Evolutionary conservation across 768 basidiomycete species (phyloP).

Genomic region (Rhizopogon salebrosus): DNA sequence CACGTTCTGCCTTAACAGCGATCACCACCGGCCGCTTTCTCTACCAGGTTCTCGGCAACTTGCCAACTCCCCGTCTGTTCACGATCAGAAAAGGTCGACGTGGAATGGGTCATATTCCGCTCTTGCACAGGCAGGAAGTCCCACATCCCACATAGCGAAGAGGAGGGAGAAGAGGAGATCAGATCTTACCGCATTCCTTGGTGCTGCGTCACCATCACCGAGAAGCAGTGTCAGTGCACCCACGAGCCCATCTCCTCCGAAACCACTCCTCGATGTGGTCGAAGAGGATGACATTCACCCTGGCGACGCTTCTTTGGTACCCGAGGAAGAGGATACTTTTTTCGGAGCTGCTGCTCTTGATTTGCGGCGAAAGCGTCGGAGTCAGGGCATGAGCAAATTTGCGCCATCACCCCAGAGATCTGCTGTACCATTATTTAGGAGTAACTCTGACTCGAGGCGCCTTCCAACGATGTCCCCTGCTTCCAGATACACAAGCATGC

Average conservation of each 20-base stretch:
- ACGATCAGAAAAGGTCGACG: slow-evolving; percentile 54
- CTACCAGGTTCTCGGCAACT: slow-evolving; percentile 27
- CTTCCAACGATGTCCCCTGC: slow-evolving; percentile 35
- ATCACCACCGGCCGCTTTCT: slow-evolving; percentile 41
- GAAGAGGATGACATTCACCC: slow-evolving; percentile 33
- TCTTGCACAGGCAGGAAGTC: slow-evolving; percentile 43
- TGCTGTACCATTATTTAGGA: slow-evolving; percentile 11
- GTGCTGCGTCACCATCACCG: slow-evolving; percentile 17
- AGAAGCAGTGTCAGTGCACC: slow-evolving; percentile 38
- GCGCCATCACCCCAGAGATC: slow-evolving; percentile 25
- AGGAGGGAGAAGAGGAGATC: slow-evolving; percentile 50
- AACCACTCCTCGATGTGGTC: slow-evolving; percentile 30
- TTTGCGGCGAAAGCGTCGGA: slow-evolving; percentile 49
- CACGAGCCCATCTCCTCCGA: slow-evolving; percentile 22
- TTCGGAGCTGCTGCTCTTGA: slow-evolving; percentile 64
- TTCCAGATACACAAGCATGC: slow-evolving; percentile 61
- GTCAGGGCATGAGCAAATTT: slow-evolving; percentile 47
- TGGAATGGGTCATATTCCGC: slow-evolving; percentile 69
- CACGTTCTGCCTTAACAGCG: slow-evolving; percentile 17
- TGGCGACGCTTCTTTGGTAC: slow-evolving; percentile 14
- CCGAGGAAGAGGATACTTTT: slow-evolving; percentile 23
- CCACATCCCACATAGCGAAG: slow-evolving; percentile 35
- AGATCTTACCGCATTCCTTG: slow-evolving; percentile 46
- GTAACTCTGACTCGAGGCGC: slow-evolving; percentile 12
- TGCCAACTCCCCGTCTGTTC: slow-evolving; percentile 14